Conservation (phyloP, 106 monocot species). For the Vanilla planifolia region DNA sequence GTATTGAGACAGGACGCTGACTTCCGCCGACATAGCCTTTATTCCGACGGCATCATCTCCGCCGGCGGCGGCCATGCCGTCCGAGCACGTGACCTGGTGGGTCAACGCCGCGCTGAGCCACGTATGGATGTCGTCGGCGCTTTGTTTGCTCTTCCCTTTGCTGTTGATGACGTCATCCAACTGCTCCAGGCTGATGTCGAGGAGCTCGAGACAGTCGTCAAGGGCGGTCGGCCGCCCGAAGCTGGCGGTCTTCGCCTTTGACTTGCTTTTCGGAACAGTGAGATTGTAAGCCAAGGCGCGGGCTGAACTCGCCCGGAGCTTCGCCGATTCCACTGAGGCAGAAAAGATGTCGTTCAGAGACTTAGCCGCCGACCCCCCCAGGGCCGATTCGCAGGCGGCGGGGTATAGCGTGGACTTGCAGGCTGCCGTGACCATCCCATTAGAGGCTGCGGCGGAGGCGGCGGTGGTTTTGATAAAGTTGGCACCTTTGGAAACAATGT, state of each 20-base stretch:
- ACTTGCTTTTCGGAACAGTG: conserved; percentile 2
- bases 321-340: conserved; percentile 38
- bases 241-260: background rate
- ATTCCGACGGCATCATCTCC: background rate
- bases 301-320: conserved; percentile 19
- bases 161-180: conserved; percentile 31
- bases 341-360: conserved; percentile 25
- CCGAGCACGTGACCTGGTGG: conserved; percentile 58
- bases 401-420: conserved; percentile 46
- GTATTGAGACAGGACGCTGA: conserved; percentile 19
- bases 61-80: conserved; percentile 18
- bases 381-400: conserved; percentile 19
- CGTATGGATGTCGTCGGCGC: conserved; percentile 28
- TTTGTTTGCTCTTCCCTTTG: conserved; percentile 19
- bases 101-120: conserved; percentile 85
- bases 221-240: conserved; percentile 19
- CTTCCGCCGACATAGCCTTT: conserved; percentile 10
- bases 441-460: background rate
- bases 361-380: background rate
- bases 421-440: background rate
- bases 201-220: conserved; percentile 65
- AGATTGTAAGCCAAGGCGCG: conserved; percentile 37
- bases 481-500: background rate
- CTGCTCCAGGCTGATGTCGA: conserved; percentile 41
- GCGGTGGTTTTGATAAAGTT: conserved; percentile 2